A percentile compares a stretch with the other conserved stretches of the same genome.
phyloP scores from a whole-genome alignment of 495 filamentous ascomycete genomes.

The Annulohypoxylon stygium region DNA sequence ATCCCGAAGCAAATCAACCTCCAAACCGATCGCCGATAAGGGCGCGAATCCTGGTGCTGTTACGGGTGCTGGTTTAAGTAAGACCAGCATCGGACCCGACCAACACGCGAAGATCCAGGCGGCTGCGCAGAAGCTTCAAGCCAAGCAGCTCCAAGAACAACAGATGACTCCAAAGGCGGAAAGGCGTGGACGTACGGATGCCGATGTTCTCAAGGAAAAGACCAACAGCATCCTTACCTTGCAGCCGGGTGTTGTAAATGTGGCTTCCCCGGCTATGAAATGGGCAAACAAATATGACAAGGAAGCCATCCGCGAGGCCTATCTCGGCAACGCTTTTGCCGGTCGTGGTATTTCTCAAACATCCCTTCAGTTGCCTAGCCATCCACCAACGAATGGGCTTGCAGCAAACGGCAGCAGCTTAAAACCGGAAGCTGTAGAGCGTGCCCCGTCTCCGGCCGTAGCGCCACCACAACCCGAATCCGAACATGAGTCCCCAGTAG shows the following conservation, averaged over 20 bases:
- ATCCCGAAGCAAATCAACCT: slow-evolving; percentile 75
- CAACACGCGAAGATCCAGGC: slow-evolving; percentile 93
- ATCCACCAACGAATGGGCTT: slow-evolving; percentile 35
- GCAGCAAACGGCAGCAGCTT: slow-evolving; percentile 49
- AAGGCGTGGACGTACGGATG: slow-evolving; percentile 65
- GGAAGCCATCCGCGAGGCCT: slow-evolving; percentile 81
- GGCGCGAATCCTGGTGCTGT: slow-evolving; percentile 53
- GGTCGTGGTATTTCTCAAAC: slow-evolving; percentile 68
- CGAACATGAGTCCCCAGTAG: slow-evolving; percentile 22
- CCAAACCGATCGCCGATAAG: slow-evolving; percentile 59
- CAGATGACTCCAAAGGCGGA: slow-evolving; percentile 42
- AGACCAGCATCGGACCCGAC: slow-evolving; percentile 89
- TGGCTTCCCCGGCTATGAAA: slow-evolving; percentile 93
- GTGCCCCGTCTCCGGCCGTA: slow-evolving; percentile 43
- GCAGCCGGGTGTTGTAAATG: slow-evolving; percentile 85
- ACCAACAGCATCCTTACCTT: slow-evolving; percentile 94
- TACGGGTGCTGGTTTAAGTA: slow-evolving; percentile 72
- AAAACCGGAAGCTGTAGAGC: slow-evolving; percentile 54
- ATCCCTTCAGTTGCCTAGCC: slow-evolving; percentile 49
- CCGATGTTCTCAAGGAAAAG: slow-evolving; percentile 73
- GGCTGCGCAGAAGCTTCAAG: slow-evolving; percentile 84
- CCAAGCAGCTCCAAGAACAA: slow-evolving; percentile 61
- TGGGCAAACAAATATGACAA: slow-evolving; percentile 95
- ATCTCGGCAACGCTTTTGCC: slow-evolving; percentile 77
- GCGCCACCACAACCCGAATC: slow-evolving; percentile 14